These are phyloP conservation scores for Malus asiatica DNA, from an alignment of 306 rosid genomes.

Conservation along the genomic window DNA sequence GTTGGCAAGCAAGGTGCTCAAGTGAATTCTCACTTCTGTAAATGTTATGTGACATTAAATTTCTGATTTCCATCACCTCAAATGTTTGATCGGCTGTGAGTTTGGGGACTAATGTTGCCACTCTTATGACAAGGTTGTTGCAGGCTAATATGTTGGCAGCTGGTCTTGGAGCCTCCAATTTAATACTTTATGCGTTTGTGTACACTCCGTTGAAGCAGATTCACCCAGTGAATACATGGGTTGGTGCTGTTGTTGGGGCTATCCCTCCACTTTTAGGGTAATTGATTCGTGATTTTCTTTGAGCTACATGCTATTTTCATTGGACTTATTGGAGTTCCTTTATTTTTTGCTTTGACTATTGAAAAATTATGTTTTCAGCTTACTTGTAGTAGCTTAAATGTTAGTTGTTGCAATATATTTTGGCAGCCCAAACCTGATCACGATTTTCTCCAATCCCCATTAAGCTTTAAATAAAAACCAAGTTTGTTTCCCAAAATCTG, in stretches of 20 bases:
- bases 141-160: constrained; percentile 97
- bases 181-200: constrained; percentile 73
- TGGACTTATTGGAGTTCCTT: neutral
- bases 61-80: constrained; percentile 1
- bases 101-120: constrained; percentile 40
- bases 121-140: constrained; percentile 72
- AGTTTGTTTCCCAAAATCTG: neutral
- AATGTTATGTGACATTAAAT: constrained; percentile 1
- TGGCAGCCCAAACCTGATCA: neutral
- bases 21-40: constrained; percentile 13
- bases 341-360: neutral
- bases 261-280: constrained; percentile 99
- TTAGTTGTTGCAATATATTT: neutral
- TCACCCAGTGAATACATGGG: constrained; percentile 96
- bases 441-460: neutral
- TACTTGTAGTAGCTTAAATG: neutral
- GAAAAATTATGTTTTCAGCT: neutral
- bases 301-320: neutral
- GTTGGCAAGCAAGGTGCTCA: constrained; percentile 71
- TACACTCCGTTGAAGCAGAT: constrained; percentile 95
- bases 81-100: constrained; percentile 17
- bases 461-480: neutral
- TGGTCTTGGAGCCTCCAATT: constrained; percentile 91
- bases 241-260: constrained; percentile 96
- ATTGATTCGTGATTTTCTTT: neutral